These are phyloP conservation scores for Rhodotorula kratochvilovae DNA, from an alignment of 768 basidiomycete genomes.

Conservation along the genomic window DNA sequence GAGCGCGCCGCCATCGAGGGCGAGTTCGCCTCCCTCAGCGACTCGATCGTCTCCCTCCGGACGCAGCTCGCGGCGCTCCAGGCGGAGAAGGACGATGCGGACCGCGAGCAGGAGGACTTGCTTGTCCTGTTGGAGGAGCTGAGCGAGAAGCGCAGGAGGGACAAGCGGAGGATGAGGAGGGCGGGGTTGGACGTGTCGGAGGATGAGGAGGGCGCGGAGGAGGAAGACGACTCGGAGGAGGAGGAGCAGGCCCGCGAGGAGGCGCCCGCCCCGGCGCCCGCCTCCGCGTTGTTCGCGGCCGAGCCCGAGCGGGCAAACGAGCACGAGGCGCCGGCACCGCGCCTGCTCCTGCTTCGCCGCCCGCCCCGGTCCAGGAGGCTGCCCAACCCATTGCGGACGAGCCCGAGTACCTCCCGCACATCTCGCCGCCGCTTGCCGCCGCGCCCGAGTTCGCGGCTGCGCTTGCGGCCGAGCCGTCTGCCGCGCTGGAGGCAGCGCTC, in stretches of 20 bases:
- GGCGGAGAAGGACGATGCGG: slow-evolving; percentile 69
- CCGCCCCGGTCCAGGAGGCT: too few relatives aligned
- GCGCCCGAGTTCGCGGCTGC: not conserved
- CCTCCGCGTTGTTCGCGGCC: too few relatives aligned
- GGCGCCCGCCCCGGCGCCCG: too few relatives aligned
- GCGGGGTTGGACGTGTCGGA: slow-evolving; percentile 84
- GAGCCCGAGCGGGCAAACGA: not conserved
- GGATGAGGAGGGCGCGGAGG: slow-evolving; percentile 64
- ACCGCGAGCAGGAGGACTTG: slow-evolving; percentile 95
- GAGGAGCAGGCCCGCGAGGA: too few relatives aligned
- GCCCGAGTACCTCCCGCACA: not conserved
- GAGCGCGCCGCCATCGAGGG: slow-evolving; percentile 30
- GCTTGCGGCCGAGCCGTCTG: not conserved
- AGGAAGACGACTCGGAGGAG: slow-evolving; percentile 49
- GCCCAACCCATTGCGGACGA: not conserved
- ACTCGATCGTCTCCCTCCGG: slow-evolving; percentile 8
- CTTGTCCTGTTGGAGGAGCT: slow-evolving; percentile 89
- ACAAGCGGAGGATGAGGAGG: slow-evolving; percentile 71
- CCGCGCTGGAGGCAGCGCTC: too few relatives aligned
- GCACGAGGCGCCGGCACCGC: not conserved
- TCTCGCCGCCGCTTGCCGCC: not conserved
- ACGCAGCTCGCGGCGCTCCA: not conserved
- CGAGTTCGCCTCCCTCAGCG: slow-evolving; percentile 22
- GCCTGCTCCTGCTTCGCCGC: too few relatives aligned
- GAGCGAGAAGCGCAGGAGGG: slow-evolving; percentile 72